Evolutionary conservation across 495 filamentous ascomycete genomes (phyloP), one percentile per base, ranked within the genome.

Genomic region (Schizothecium vesticola): DNA sequence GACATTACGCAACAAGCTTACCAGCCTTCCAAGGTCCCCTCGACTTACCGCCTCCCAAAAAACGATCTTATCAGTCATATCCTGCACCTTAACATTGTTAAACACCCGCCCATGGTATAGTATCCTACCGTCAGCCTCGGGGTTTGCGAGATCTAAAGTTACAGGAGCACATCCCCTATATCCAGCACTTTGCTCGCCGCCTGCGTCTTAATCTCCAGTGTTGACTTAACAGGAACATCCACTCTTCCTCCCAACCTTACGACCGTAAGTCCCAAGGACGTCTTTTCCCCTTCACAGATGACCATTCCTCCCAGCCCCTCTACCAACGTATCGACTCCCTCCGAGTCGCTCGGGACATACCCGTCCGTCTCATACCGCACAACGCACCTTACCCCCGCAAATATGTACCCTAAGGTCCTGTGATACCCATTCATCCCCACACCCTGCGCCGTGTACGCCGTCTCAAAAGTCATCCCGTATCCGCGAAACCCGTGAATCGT

Each of bases 71-170:
- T 13, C 22, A 7, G 77, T 61, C 36, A 84, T 72, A 76, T 84
- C 70, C 74, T 81, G 73, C 16, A 82, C 77, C 43, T 77, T 28
- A 61, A 80, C 74, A 10, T 26, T 24, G 19, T 70, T 25, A 68
- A 86, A 86, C 51, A 67, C 64, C 36, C 36, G n/a, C 83, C 83
- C 11, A 70, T 66, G 13, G 70, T 61, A 69, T 85, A 81, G 61
- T 85, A 84, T 8, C 81, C 84, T 33, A 81, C 79, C 19, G 82
- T 79, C 31, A 86, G 77, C 1, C 80, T 84, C 0, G 79, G 79
- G 2, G 82, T 85, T 69, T 84, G 81, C 19, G 83, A 85, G 51
- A 81, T 68, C 84, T 81, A 86, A 12, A 86, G 74, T 70, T 85
- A 83, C 4, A 81, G 70, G 3, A 73, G 68, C 56, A 83, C 72